A percentile compares a stretch with the other conserved stretches of the same genome.
Evolutionary conservation across 2,329 filamentous ascomycete genomes (phyloP).

Genomic region (Colletotrichum brevisporum): DNA sequence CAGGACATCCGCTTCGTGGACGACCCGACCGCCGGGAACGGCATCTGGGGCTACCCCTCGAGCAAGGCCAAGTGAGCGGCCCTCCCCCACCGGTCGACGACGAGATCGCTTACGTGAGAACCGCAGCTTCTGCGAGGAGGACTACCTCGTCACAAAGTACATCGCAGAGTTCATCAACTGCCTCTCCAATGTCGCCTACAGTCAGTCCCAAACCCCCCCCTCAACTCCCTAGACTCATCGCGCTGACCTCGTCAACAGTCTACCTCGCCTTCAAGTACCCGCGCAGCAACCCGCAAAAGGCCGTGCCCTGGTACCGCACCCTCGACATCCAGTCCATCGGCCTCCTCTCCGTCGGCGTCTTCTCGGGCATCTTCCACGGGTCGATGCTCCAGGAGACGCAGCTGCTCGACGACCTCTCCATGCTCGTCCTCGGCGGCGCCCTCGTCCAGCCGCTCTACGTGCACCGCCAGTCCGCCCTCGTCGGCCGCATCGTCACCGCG

Average conservation of each 20-base stretch:
- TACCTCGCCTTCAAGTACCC: slow-evolving; percentile 57
- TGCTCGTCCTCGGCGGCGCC: slow-evolving; percentile 67
- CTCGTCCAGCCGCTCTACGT: slow-evolving; percentile 66
- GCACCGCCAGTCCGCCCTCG: slow-evolving; percentile 56
- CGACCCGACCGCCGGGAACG: slow-evolving; percentile 50
- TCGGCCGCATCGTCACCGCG: slow-evolving; percentile 50
- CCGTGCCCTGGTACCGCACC: slow-evolving; percentile 49
- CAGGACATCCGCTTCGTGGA: slow-evolving; percentile 55
- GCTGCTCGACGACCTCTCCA: slow-evolving; percentile 70
- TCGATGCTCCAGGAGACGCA: slow-evolving; percentile 58
- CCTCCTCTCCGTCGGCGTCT: slow-evolving; percentile 57
- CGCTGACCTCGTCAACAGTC: slow-evolving; percentile 47
- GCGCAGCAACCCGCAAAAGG: slow-evolving; percentile 49
- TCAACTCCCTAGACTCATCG: accelerated
- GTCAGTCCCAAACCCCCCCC: not conserved
- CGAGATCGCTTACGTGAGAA: slow-evolving; percentile 9
- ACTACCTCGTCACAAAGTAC: slow-evolving; percentile 58
- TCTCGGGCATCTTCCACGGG: slow-evolving; percentile 61
- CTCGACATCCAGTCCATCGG: slow-evolving; percentile 58
- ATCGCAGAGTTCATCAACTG: slow-evolving; percentile 62
- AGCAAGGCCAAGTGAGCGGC: slow-evolving; percentile 55
- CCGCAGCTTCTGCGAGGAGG: slow-evolving; percentile 41
- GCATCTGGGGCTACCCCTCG: slow-evolving; percentile 56
- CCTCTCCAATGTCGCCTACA: slow-evolving; percentile 55
- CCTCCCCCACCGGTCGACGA: not conserved